Conservation (phyloP, 345 rosid genomes). For the Brassica nigra region DNA sequence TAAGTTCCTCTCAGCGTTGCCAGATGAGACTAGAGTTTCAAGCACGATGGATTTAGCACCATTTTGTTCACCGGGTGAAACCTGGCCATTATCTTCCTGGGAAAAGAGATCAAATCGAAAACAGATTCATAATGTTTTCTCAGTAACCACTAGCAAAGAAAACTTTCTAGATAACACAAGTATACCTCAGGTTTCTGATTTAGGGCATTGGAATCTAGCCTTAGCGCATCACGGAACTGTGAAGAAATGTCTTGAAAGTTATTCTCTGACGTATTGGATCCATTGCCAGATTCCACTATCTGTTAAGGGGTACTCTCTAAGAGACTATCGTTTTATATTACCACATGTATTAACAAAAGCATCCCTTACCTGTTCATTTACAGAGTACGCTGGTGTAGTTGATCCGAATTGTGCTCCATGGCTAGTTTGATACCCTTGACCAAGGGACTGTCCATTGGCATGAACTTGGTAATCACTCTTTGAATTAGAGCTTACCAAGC, state of each 20-base stretch:
- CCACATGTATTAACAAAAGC: not conserved
- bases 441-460: conserved; percentile 56
- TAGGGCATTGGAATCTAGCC: conserved; percentile 50
- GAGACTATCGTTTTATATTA: not conserved
- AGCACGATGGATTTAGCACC: conserved; percentile 40
- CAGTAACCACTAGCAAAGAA: conserved; percentile 18
- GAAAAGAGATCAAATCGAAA: conserved; percentile 19
- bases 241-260: conserved; percentile 63
- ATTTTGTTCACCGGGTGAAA: conserved; percentile 51
- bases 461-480: conserved; percentile 58
- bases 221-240: conserved; percentile 62
- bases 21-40: conserved; percentile 45
- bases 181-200: conserved; percentile 65
- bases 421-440: conserved; percentile 55
- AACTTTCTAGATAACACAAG: not conserved
- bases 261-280: conserved; percentile 51
- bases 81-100: conserved; percentile 62
- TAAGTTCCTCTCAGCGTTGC: conserved; percentile 33
- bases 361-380: conserved; percentile 55
- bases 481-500: conserved; percentile 48
- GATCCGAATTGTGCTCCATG: conserved; percentile 54
- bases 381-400: conserved; percentile 49
- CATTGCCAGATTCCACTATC: conserved; percentile 60
- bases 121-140: conserved; percentile 3
- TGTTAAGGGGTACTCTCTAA: conserved; percentile 37